Conservation (phyloP, 75 land plant species). For the Picea glauca region DNA sequence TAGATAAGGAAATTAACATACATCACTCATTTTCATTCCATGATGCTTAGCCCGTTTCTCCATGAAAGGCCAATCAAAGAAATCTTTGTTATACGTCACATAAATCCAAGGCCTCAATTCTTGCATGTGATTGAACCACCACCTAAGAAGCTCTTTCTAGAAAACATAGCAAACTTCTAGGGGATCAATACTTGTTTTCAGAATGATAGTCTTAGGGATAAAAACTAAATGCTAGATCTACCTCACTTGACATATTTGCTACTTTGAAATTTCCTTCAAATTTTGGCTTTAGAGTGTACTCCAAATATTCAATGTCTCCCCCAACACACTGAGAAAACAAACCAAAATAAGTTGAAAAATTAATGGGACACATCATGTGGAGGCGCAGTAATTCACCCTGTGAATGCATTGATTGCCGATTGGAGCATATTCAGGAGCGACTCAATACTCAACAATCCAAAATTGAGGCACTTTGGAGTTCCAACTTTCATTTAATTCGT, state of each 20-base stretch:
- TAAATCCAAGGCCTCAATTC: slow-evolving; percentile 91
- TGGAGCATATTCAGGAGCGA: too few species aligned
- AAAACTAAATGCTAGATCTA: slow-evolving; percentile 15
- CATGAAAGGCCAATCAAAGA: slow-evolving; percentile 97
- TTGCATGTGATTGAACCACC: slow-evolving; percentile 92
- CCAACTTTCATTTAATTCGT: too few species aligned
- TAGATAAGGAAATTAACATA: slow-evolving; percentile 31
- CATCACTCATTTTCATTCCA: slow-evolving; percentile 84
- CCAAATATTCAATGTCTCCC: slow-evolving; percentile 91
- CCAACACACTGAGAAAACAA: slow-evolving; percentile 77
- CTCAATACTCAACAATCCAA: too few species aligned
- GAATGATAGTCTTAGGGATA: background rate
- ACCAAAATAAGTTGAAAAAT: background rate
- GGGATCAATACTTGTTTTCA: background rate
- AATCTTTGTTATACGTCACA: slow-evolving; percentile 97
- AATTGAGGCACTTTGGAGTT: too few species aligned
- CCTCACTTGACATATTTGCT: slow-evolving; percentile 90
- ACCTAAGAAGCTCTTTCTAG: slow-evolving; percentile 72
- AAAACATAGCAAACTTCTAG: slow-evolving; percentile 7
- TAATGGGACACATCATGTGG: background rate
- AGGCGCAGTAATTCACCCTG: too few species aligned
- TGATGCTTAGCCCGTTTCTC: slow-evolving; percentile 78
- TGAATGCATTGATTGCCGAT: too few species aligned
- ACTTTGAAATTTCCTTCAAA: slow-evolving; percentile 93
- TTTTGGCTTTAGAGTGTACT: slow-evolving; percentile 97